These are phyloP conservation scores for Baorangia bicolor DNA, from an alignment of 768 basidiomycete genomes.

Conservation along the genomic window DNA sequence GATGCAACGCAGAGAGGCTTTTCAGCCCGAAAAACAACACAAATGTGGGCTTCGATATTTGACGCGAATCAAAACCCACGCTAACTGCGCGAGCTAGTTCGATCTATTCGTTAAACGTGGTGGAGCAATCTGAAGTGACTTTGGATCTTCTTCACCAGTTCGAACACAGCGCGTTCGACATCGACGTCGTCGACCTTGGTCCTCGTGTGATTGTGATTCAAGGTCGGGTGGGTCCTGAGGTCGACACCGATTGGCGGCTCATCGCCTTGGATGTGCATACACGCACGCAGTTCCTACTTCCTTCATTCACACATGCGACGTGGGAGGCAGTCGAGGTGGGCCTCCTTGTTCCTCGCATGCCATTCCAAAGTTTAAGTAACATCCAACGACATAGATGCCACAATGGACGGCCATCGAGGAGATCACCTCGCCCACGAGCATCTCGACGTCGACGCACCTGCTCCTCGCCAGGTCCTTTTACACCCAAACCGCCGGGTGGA, in stretches of 20 bases:
- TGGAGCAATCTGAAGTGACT: neutral
- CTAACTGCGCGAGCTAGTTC: conserved; percentile 7
- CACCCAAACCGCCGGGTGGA: neutral
- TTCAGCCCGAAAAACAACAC: neutral
- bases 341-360: neutral
- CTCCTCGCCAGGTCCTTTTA: conserved; percentile 8
- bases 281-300: neutral
- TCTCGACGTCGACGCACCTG: conserved; percentile 24
- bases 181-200: conserved; percentile 9
- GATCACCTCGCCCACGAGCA: neutral
- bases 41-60: conserved; percentile 1
- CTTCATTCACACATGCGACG: neutral
- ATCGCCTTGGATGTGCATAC: conserved; percentile 20
- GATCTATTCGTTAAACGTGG: conserved; percentile 7
- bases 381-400: neutral
- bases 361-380: neutral
- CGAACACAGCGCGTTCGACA: neutral
- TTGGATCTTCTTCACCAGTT: conserved; percentile 16
- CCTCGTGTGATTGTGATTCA: conserved; percentile 14
- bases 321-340: conserved; percentile 3
- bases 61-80: neutral
- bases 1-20: neutral
- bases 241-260: neutral
- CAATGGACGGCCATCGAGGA: neutral
- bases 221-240: neutral